Evolutionary conservation across 495 filamentous ascomycete species (phyloP), one percentile per base, ranked within the genome.

Genomic region (Talaromyces ruber): DNA sequence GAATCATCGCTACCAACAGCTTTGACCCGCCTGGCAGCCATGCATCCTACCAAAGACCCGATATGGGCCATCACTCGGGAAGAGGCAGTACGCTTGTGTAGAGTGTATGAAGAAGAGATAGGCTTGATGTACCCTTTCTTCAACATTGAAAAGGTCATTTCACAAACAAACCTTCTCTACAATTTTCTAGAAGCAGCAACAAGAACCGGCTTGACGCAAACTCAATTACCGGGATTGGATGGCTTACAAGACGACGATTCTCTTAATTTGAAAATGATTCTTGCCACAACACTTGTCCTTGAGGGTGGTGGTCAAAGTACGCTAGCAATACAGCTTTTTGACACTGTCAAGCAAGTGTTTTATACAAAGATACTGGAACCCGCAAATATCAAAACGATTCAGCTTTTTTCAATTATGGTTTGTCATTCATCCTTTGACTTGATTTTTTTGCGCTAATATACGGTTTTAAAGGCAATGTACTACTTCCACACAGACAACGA

Each of bases 81-180:
- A 28, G 90, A 94, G 65, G 84, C 90, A 58, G 64, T 90, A 12
- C 82, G 88, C 1, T 74, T 96, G 6, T 88, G 86, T 63, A 75
- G 81, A 9, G 80, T 92, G 6, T 90, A 90, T 65, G 87, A 92
- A 59, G 90, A 96, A 70, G 91, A 94, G 70, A 85, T 93, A 57
- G 88, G 88, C 9, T 80, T 91, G 59, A 93, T 93, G 90, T 93
- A 93, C 71, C 91, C 91, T 1, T 79, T 96, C 12, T 72, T 94
- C 22, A 79, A 88, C 61, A 89, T 94, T 37, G 82, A 88, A 24
- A 76, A 77, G 18, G 72, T 92, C 6, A 82, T 86, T 26, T 75
- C 72, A 8, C 85, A 93, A 68, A 85, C 86, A 12, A 82, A 81
- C 32, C 76, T 79, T 53, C 72, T 96, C 3, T 87, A 87, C 67